Conservation (phyloP, 208 protist species). For the Crithidia bombi region DNA sequence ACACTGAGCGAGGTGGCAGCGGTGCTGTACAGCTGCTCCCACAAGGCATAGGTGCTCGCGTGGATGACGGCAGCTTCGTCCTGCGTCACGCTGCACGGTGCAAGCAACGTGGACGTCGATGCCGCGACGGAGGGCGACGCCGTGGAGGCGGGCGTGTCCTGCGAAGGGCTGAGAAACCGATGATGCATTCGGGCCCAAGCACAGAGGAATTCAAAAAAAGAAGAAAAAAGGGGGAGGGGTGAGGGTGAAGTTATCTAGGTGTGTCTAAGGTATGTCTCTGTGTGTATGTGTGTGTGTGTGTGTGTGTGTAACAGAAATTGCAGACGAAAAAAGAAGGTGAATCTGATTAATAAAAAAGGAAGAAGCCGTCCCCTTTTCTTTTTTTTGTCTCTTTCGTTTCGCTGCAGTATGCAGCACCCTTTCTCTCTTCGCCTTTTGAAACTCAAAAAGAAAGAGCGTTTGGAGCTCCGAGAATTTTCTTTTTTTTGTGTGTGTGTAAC, state of each 20-base stretch:
- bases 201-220: constrained; percentile 5
- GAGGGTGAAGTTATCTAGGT: no score
- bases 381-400: no score
- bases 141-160: no score
- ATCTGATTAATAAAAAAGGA: background rate
- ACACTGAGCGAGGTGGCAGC: constrained; percentile 38
- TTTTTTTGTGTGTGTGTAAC: background rate
- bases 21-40: constrained; percentile 59
- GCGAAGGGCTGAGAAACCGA: background rate
- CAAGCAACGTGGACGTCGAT: background rate
- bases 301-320: background rate
- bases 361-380: no score
- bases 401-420: no score
- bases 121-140: background rate
- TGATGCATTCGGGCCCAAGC: background rate
- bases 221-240: no score
- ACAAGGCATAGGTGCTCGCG: constrained; percentile 50
- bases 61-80: constrained; percentile 13
- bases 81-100: background rate
- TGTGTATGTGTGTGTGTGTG: no score
- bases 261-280: no score
- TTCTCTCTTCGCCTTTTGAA: no score
- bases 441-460: no score
- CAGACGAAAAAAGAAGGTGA: background rate
- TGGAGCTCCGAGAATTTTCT: no score